Percentiles rank a stretch among this genome's conserved stretches.
phyloP scores from a whole-genome alignment of 148 eudicot genomes.

The Mesembryanthemum crystallinum region DNA sequence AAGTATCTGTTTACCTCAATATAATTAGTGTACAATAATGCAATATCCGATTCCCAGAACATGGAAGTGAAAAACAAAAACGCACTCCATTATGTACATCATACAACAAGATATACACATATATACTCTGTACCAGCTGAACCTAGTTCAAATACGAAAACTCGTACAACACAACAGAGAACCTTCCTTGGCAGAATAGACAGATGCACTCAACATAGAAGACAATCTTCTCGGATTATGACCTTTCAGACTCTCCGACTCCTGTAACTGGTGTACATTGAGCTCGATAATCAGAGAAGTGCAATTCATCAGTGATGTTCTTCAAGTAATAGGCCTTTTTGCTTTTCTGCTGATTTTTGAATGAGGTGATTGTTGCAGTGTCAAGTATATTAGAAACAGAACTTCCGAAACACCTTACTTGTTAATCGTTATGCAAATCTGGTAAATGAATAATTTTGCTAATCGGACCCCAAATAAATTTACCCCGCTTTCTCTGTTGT shows the following conservation, averaged over 20 bases:
- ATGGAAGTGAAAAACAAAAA: too few relatives aligned
- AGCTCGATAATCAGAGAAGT: constrained; percentile 9
- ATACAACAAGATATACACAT: too few relatives aligned
- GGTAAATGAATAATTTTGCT: not conserved
- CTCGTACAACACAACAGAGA: too few relatives aligned
- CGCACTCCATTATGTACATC: too few relatives aligned
- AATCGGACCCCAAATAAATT: not conserved
- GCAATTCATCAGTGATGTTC: constrained; percentile 2
- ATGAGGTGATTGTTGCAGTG: constrained; percentile 11
- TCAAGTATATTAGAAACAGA: not conserved
- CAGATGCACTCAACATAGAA: too few relatives aligned
- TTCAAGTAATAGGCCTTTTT: not conserved
- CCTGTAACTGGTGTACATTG: not conserved
- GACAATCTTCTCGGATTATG: too few relatives aligned
- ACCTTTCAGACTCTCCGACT: constrained; percentile 7
- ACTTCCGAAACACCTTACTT: not conserved
- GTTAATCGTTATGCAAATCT: not conserved
- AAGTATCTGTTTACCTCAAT: too few relatives aligned
- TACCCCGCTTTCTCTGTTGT: not conserved
- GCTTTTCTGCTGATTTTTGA: not conserved
- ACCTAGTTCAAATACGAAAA: too few relatives aligned
- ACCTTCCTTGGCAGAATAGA: too few relatives aligned
- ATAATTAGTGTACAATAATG: too few relatives aligned
- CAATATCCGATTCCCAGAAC: too few relatives aligned
- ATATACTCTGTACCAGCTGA: too few relatives aligned